Evolutionary conservation across 176 grass and related monocot genomes (phyloP), one percentile per base, ranked within the genome.

Genomic region (Pharus latifolius): DNA sequence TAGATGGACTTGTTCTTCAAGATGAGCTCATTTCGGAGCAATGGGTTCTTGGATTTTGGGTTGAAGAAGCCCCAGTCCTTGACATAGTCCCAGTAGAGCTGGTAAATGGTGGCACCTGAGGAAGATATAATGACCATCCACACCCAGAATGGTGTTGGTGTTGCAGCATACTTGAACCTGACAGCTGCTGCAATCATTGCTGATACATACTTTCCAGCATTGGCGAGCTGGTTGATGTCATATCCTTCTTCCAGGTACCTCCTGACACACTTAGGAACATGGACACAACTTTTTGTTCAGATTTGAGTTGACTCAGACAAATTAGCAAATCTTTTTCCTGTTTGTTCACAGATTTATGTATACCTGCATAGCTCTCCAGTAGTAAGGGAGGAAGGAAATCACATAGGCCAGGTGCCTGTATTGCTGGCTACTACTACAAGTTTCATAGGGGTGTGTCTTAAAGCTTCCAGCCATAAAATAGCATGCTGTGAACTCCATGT

Each of bases 321-420:
- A 12, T 40, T 55, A n/a, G 18, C 4, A 12, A 69, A 29, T 35
- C 30, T 5, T 45, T 61, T 23, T 28, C 13, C 3, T 29, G n/a
- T n/a, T 37, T 12, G 44, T 48, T 5, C 31, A 4, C 7, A 24
- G 8, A 63, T 40, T 63, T 61, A 46, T 65, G n/a, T 23, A 20
- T 87, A 97, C 95, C 95, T 99, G 95, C 95, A 99, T 81, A n/a
- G 90, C 90, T 80, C 95, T 81, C 95, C 95, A 99, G 43, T 84
- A 94, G 64, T 99, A 99, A 48, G 95, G 95, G 1, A 98, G 90
- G 24, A 98, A 98, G 10, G 95, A 98, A n/a, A 98, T 73, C 4
- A 94, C 84, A 78, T 91, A 91, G 52, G 90, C 80, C 23, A 98
- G 33, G 22, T 85, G 47, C 70, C 83, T 93, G 72, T 93, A 91